Evolutionary conservation across 208 protist genomes (phyloP), one percentile per base, ranked within the genome.

Genomic region (Trypanosoma mega): DNA sequence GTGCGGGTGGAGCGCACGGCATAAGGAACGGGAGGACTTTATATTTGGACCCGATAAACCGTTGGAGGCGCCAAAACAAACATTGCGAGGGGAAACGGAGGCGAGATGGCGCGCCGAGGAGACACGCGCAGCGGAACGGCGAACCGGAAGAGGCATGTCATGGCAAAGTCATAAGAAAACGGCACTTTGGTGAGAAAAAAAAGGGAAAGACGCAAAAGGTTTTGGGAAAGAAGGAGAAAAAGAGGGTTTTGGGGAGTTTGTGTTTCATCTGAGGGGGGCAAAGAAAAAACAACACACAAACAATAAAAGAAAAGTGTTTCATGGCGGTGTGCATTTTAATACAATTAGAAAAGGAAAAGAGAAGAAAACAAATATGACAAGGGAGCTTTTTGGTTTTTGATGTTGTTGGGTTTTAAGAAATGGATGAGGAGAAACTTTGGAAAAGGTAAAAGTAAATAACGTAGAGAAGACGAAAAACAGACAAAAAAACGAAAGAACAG

Each of bases 131-230:
- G 61, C 72, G 33, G 45, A 74, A 56, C 73, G 80, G 7, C 76
- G 72, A 43, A 83, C 75, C 14, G 86, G 86, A n/a, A 72, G 72
- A 24, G 77, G 73, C 3, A 76, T 76, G 60, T 62, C 77, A 24
- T 64, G 55, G 3, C 77, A 82, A 43, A 68, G 73, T 18, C 74
- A 88, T 50, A 74, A 71, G 51, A 29, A 52, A 21, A 93, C 86
- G 5, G 63, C 80, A 9, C 70, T 90, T 7, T 93, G 86, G 86
- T 93, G 67, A 72, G 12, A n/a, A n/a, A n/a, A n/a, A n/a, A n/a
- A n/a, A n/a, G n/a, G n/a, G n/a, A n/a, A n/a, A n/a, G n/a, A n/a
- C n/a, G n/a, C n/a, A n/a, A n/a, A n/a, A n/a, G n/a, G n/a, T n/a
- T n/a, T n/a, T n/a, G n/a, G n/a, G n/a, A n/a, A n/a, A n/a, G n/a